Conservation (phyloP, 345 rosid genomes). For the Cardamine chenopodiifolia region DNA sequence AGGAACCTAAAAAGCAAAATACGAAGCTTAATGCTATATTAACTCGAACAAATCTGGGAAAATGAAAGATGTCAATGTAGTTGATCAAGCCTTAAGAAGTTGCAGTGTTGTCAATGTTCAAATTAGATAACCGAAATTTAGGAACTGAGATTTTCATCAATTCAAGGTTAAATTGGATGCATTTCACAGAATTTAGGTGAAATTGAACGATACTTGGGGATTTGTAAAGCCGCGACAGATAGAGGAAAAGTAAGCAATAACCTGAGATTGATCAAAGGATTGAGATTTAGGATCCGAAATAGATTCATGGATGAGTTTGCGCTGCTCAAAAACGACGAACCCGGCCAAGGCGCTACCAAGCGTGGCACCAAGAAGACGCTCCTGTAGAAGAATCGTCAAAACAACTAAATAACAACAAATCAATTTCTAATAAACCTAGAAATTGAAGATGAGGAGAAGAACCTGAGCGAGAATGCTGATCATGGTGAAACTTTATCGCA, state of each 20-base stretch:
- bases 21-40: background rate
- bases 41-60: background rate
- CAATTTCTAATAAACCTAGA: too few relatives aligned
- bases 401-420: background rate
- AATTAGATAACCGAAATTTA: background rate
- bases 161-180: background rate
- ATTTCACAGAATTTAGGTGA: background rate
- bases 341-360: constrained; percentile 67
- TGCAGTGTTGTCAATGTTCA: background rate
- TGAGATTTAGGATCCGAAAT: constrained; percentile 47
- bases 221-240: background rate
- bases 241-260: background rate
- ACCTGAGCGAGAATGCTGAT: constrained; percentile 49
- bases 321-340: constrained; percentile 65
- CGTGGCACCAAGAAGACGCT: constrained; percentile 72
- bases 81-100: background rate
- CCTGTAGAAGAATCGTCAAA: constrained; percentile 19
- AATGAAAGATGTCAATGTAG: background rate
- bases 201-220: constrained; percentile 36
- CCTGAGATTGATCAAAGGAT: constrained; percentile 53
- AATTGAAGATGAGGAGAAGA: background rate
- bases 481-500: constrained; percentile 13
- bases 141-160: background rate
- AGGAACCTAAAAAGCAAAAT: background rate
- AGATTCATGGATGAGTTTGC: constrained; percentile 64